A percentile compares a stretch with the other conserved stretches of the same genome.
Evolutionary conservation across 148 eudicot species (phyloP).

Genomic region (Amaranthus palmeri): DNA sequence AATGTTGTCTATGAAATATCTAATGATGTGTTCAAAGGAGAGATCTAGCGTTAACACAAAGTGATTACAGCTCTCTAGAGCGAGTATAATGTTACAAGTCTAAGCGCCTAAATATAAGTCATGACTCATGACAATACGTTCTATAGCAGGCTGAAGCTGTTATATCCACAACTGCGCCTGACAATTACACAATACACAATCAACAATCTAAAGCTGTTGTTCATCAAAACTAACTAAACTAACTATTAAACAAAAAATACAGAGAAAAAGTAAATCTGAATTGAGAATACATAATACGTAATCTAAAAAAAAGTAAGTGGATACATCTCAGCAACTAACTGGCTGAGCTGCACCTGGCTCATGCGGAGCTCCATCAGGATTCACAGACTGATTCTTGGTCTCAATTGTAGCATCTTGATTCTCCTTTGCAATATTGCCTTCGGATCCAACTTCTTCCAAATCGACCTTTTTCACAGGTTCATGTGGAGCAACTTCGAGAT

Average conservation of each 20-base stretch:
- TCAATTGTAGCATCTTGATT: slow-evolving; percentile 8
- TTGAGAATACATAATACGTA: not conserved
- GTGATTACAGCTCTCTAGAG: not conserved
- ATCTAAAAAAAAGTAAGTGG: not conserved
- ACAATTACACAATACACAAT: slow-evolving; percentile 6
- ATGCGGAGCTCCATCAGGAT: slow-evolving; percentile 1
- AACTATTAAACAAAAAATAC: slow-evolving; percentile 5
- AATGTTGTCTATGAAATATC: not conserved
- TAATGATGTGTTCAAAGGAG: not conserved
- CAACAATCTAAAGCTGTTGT: slow-evolving; percentile 4
- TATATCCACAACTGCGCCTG: slow-evolving; percentile 4
- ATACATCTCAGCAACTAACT: slow-evolving; percentile 7
- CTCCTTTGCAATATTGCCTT: not conserved
- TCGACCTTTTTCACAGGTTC: not conserved
- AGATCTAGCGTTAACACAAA: not conserved
- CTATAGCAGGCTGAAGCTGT: not conserved
- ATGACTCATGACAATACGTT: not conserved
- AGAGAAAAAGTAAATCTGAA: not conserved
- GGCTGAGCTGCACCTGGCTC: slow-evolving; percentile 12
- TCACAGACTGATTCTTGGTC: slow-evolving; percentile 6
- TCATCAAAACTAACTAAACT: slow-evolving; percentile 14
- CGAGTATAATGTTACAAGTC: slow-evolving; percentile 7
- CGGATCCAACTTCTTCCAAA: slow-evolving; percentile 12
- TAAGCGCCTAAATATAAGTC: not conserved
- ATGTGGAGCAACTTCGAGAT: too few relatives aligned